phyloP scores from a whole-genome alignment of 495 filamentous ascomycete species.

The Talaromyces thailandensis region DNA sequence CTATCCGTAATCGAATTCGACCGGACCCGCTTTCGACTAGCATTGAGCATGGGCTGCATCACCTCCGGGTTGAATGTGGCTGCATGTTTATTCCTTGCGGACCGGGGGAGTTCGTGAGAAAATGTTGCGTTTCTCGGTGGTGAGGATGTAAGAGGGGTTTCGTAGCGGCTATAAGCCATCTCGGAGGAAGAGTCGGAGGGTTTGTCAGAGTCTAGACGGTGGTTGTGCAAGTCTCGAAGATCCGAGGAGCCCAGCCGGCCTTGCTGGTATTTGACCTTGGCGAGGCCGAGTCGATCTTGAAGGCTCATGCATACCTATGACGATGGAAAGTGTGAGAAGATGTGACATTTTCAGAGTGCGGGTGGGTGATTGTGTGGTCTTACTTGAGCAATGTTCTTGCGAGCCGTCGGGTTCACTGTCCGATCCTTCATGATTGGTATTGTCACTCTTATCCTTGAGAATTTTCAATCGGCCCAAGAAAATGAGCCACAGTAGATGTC shows the following conservation, averaged over 20 bases:
- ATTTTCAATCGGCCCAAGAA: background rate
- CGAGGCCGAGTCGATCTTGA: slow-evolving; percentile 86
- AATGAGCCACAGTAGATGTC: background rate
- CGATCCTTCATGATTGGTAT: background rate
- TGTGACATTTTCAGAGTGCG: background rate
- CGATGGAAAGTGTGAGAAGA: background rate
- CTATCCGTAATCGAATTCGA: slow-evolving; percentile 54
- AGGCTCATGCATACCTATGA: slow-evolving; percentile 79
- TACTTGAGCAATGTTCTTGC: slow-evolving; percentile 72
- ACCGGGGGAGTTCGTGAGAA: slow-evolving; percentile 38
- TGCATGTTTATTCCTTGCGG: slow-evolving; percentile 37
- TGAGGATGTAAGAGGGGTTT: slow-evolving; percentile 38
- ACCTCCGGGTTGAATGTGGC: slow-evolving; percentile 35
- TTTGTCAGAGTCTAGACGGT: slow-evolving; percentile 41
- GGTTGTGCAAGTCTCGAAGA: slow-evolving; percentile 65
- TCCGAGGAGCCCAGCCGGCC: slow-evolving; percentile 41
- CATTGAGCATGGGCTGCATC: slow-evolving; percentile 40
- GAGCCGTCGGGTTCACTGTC: slow-evolving; percentile 21
- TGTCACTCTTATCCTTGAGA: background rate
- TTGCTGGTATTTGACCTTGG: slow-evolving; percentile 92
- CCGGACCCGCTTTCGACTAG: slow-evolving; percentile 56
- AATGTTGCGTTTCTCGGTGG: slow-evolving; percentile 28
- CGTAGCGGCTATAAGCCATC: slow-evolving; percentile 34
- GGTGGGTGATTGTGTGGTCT: slow-evolving; percentile 10
- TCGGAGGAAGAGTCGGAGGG: slow-evolving; percentile 76